Evolutionary conservation across 352 stramenopile genomes (phyloP), one percentile per base, ranked within the genome.

Genomic region (Pythium pectinolyticum): DNA sequence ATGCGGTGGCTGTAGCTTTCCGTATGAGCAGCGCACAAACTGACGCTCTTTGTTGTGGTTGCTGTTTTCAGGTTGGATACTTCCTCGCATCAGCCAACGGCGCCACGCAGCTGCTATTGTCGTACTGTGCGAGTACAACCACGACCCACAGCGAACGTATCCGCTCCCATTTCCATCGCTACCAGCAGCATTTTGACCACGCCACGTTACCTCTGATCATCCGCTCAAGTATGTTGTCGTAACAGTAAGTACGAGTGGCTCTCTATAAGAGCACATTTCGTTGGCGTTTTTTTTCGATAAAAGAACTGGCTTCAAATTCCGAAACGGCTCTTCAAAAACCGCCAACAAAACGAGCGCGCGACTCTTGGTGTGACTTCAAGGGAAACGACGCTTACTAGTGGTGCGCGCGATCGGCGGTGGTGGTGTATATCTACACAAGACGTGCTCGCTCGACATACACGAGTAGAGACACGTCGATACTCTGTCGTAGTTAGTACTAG

Each of bases 41-140:
- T 19, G n/a, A n/a, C n/a, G 27, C 49, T 57, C 28, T 34, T 39
- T 17, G 15, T 12, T 57, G 37, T 43, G 37, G 11, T 43, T 43
- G 15, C 14, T 57, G 37, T 43, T 14, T 14, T 43, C 22, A 90
- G 78, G 71, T 90, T 34, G 79, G 73, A 3, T 89, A 91, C 66
- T 87, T 89, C 51, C 65, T 72, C 6, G 20, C 50, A 28, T 25
- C n/a, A 5, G n/a, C 19, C 30, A 57, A 58, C 25, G 65, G 47
- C 56, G 55, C 24, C 30, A 47, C 49, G 19, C 31, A 71, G 20
- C 63, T 90, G 12, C 57, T 90, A 37, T 74, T 70, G 25, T 90
- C 80, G 9, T 92, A 84, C 59, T 92, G 78, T 63, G 73, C 73
- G 4, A 77, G 71, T 34, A 50, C 57, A 19, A 70, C 61, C 9